Base-by-base conservation (phyloP, 148 eudicot genomes). In the Vaccinium vitisidaea region DNA sequence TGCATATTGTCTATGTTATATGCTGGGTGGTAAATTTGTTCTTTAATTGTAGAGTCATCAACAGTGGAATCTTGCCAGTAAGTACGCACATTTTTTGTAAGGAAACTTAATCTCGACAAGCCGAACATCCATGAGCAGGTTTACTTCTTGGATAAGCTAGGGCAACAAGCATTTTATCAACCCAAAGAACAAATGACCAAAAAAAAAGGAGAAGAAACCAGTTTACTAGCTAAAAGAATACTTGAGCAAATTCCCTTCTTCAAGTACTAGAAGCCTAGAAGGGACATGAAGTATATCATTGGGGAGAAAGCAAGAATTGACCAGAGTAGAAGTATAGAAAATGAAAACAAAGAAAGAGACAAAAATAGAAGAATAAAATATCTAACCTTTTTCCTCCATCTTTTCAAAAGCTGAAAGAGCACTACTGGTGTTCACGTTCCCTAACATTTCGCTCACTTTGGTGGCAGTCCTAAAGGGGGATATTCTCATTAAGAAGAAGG, bases 321-420 rank as follows among this genome's bases (percentile, higher is more conserved):
- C 48, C 49, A 32, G 74, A 73, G 36, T 32, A 12, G n/a, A 13
- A 43, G n/a, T 43, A 39, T 11, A 39, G 16, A 61, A 69, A 14
- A 54, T 10, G 39, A 73, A 32, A 75, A 56, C 55, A 30, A 63
- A 61, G 67, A 16, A 61, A 30, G 21, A 77, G 9, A 63, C 2
- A 71, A 77, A 23, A 21, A 30, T 79, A 84, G n/a, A 79, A 61
- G 48, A 59, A 63, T 53, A 81, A 79, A 8, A 48, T 9, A 10
- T 12, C 88, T 55, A 83, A 90, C 98, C 99, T 91, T 97, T 95
- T 88, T 95, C 99, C 85, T 97, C 99, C 99, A 97, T 97, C 91
- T 94, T 97, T 87, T 97, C 99, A 85, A 97, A 95, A 80, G 98
- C 98, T 16, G 98, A 92, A 88, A 97, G 98, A 84, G 99, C 99